Conservation (phyloP, 2,329 filamentous ascomycete genomes). For the Parasarocladium wereldwijsianum region DNA sequence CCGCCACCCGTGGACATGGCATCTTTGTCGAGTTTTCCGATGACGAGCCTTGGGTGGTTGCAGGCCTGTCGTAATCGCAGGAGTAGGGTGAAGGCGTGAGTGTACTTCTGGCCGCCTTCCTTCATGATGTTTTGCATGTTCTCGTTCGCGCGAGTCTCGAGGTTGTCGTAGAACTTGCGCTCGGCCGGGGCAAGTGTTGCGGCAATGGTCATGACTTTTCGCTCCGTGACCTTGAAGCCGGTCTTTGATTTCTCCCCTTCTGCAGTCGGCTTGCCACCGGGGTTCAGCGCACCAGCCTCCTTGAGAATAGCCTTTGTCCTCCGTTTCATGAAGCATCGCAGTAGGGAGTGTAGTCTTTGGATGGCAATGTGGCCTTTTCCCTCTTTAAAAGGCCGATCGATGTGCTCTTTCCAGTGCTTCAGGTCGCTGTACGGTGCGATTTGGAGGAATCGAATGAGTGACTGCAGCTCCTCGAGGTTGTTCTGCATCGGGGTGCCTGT, state of each 20-base stretch:
- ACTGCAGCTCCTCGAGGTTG: conserved; percentile 91
- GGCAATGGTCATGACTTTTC: conserved; percentile 70
- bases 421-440: conserved; percentile 87
- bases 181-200: conserved; percentile 70
- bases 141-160: conserved; percentile 73
- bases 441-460: conserved; percentile 78
- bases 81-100: conserved; percentile 84
- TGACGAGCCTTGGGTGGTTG: conserved; percentile 82
- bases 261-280: conserved; percentile 48
- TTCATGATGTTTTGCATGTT: conserved; percentile 83
- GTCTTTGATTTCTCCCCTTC: conserved; percentile 39
- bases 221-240: conserved; percentile 81
- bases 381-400: conserved; percentile 78
- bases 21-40: conserved; percentile 72
- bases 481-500: conserved; percentile 98
- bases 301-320: conserved; percentile 95
- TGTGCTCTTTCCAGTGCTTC: conserved; percentile 78
- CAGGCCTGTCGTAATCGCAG: conserved; percentile 83
- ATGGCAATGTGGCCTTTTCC: conserved; percentile 84
- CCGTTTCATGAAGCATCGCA: conserved; percentile 97
- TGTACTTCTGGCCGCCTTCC: conserved; percentile 64
- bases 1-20: conserved; percentile 50
- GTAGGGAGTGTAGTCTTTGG: conserved; percentile 64
- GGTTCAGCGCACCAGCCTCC: conserved; percentile 65
- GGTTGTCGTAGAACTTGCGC: conserved; percentile 67